Base-by-base conservation (phyloP, 1,284 basidiomycete species). In the Melampsora americana region DNA sequence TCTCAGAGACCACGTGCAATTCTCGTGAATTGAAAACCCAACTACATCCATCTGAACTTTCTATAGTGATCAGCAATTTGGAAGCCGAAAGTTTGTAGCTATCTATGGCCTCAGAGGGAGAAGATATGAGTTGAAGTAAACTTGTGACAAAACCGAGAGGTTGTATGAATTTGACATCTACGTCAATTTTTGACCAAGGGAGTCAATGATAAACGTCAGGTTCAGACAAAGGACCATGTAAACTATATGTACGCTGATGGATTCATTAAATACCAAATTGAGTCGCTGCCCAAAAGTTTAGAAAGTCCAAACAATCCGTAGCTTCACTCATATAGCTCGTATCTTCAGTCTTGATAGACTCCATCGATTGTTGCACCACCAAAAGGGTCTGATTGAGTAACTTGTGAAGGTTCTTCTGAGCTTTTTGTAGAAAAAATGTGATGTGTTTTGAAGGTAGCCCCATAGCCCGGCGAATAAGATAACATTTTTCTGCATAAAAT, bases 111-210 rank as follows among this genome's bases (percentile, higher is more conserved):
- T 14, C 14, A 0, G 28, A 56, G 14, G 53, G 53, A n/a, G 18
- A 56, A 4, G 53, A 56, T 23, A 56, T 26, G 28, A 56, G 53
- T 28, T 56, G 53, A 28, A 56, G 53, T 28, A 56, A 56, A 14
- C 53, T 56, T 56, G 53, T 56, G 53, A 56, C 53, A 28, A 56
- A 56, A 56, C 53, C 53, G 28, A n/a, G 53, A 12, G 53, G 53
- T n/a, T 56, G n/a, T 7, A 56, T 14, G 14, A 56, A 56, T 56
- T 56, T 56, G n/a, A 23, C 20, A 56, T 56, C 53, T 56, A 56
- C n/a, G 28, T 20, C 3, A 53, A 12, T 56, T 28, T 23, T 23
- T 23, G 1, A 56, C 18, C 20, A n/a, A 56, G 12, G 20, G 14
- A 56, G 18, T 23, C 20, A 9, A 56, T 23, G 53, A 9, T 23